Conservation (phyloP, 257 asterid species). For the Fraxinus cuspidata region DNA sequence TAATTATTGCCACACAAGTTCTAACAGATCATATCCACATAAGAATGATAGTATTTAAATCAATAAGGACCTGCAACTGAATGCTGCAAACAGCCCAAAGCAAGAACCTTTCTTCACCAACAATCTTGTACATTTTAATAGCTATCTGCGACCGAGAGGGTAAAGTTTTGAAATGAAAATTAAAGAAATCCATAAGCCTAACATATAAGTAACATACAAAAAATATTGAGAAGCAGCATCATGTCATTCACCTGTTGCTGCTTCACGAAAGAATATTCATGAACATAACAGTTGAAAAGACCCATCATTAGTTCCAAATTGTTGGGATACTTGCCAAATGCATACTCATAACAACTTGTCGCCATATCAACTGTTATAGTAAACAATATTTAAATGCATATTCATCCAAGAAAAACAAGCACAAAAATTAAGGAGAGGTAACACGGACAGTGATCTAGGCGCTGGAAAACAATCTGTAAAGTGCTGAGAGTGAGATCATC, state of each 20-base stretch:
- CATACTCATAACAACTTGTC: conserved; percentile 87
- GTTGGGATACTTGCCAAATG: conserved; percentile 75
- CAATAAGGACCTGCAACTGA: conserved; percentile 78
- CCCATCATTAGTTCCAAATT: conserved; percentile 91
- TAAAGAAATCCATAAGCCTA: not conserved
- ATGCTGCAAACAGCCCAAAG: conserved; percentile 99
- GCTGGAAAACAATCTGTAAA: conserved; percentile 91
- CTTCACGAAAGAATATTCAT: conserved; percentile 90
- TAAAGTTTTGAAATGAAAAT: not conserved
- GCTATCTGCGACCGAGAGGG: conserved; percentile 59
- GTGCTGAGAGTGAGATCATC: conserved; percentile 96
- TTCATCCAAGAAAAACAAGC: conserved; percentile 6
- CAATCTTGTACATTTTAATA: conserved; percentile 89
- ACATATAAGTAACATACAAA: not conserved
- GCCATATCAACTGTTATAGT: conserved; percentile 82
- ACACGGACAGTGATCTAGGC: conserved; percentile 80
- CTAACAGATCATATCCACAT: conserved; percentile 4
- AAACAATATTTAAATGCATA: conserved; percentile 15
- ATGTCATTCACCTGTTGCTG: conserved; percentile 86
- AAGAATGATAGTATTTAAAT: conserved; percentile 19
- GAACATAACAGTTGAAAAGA: conserved; percentile 87
- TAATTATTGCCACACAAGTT: not conserved
- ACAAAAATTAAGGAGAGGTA: not conserved
- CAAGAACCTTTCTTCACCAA: conserved; percentile 86
- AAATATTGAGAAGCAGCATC: conserved; percentile 16